Base-by-base conservation (phyloP, 23 red algal genomes). In the Gracilaria gracilis region DNA sequence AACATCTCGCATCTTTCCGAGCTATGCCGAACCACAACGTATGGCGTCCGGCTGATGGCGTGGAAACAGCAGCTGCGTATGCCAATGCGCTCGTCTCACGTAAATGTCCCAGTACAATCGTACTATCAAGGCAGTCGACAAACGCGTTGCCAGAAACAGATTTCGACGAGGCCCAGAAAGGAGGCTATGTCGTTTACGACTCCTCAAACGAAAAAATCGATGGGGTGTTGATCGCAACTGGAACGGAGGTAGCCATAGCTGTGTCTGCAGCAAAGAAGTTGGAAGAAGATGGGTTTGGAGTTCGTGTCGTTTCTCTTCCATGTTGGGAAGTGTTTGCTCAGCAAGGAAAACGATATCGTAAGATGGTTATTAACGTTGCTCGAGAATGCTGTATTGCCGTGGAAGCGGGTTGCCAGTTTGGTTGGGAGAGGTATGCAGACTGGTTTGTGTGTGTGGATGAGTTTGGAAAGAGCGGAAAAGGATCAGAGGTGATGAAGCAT, bases 1-100 rank as follows among this genome's bases (percentile, higher is more conserved):
- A 98, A 75, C 96, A 98, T 48, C 79, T 98, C 19, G 96, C 96
- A 27, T 93, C 88, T 42, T 93, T 96, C 73, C 67, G 96, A 34
- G 93, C 96, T n/a, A 98, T 98, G 96, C 96, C 96, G 19, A 95
- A 95, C 80, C 54, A 90, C 58, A 74, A 95, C 53, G 84, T 94
- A 82, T 86, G 82, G 47, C 90, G 96, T 35, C 96, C 96, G 29
- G 88, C 88, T 33, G 96, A 98, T 47, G 57, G 85, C 13, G 89
- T 88, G 54, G 96, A 98, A 73, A 86, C 78, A 27, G 89, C 85
- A 25, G 96, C 96, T 39, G 82, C 87, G 9, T 98, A 98, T 61
- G 82, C 86, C 25, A 72, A 58, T 12, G 93, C 89, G 16, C 40
- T 98, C 31, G 66, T 37, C 50, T 50, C 75, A 7, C 33, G 80